A percentile compares a stretch with the other conserved stretches of the same genome.
phyloP scores from a whole-genome alignment of 345 rosid species.

The Leavenworthia alabamica region DNA sequence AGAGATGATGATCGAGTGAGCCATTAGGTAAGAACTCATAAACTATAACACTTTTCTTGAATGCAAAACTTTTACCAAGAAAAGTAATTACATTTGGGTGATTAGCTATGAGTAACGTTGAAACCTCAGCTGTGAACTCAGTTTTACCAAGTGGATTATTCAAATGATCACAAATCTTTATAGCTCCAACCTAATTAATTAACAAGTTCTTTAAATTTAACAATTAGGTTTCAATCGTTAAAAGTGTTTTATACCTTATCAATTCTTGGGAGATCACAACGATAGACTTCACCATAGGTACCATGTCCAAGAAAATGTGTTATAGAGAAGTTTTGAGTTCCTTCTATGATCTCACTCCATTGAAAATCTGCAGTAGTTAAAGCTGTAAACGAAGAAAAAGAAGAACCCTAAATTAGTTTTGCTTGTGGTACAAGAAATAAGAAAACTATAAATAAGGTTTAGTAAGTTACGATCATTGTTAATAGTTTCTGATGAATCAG shows the following conservation, averaged over 20 bases:
- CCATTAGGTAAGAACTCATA: constrained; percentile 72
- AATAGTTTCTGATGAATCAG: too few species aligned
- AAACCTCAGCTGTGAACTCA: constrained; percentile 61
- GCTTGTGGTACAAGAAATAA: too few species aligned
- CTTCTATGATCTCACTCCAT: not conserved
- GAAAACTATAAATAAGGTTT: too few species aligned
- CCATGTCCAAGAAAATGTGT: not conserved
- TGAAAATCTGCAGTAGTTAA: too few species aligned
- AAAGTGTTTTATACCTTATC: not conserved
- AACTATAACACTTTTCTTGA: constrained; percentile 48
- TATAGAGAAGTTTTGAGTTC: not conserved
- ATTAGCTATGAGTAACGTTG: constrained; percentile 44
- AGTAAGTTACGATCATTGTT: too few species aligned
- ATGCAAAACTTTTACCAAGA: constrained; percentile 51
- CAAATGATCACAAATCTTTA: constrained; percentile 53
- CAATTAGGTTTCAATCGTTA: not conserved
- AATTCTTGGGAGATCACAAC: constrained; percentile 4
- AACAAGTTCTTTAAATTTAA: not conserved
- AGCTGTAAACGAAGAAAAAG: too few species aligned
- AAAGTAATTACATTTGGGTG: constrained; percentile 67
- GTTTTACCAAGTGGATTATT: constrained; percentile 34
- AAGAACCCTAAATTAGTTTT: too few species aligned
- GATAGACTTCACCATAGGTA: not conserved
- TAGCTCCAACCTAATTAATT: constrained; percentile 49
- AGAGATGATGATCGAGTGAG: constrained; percentile 57